phyloP scores from a whole-genome alignment of 2,329 filamentous ascomycete species.

The Exutisphaerella laricina region DNA sequence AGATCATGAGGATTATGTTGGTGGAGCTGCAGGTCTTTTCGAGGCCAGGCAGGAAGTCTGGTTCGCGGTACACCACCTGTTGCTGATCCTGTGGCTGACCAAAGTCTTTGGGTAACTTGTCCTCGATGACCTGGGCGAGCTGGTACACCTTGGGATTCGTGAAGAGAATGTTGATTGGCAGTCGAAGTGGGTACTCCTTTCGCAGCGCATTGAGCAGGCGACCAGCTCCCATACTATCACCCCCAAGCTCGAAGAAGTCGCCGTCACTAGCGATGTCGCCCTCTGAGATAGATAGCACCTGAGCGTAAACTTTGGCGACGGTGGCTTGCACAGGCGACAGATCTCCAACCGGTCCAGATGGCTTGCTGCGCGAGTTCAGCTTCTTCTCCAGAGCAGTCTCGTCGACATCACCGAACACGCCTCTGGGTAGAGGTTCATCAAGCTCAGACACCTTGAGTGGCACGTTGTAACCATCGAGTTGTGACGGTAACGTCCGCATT shows the following conservation, averaged over 20 bases:
- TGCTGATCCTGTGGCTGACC: conserved; percentile 8
- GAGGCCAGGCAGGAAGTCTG: conserved; percentile 33
- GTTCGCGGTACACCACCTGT: conserved; percentile 9
- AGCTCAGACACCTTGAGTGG: conserved; percentile 27
- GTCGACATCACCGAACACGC: conserved; percentile 24
- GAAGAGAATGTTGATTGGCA: conserved; percentile 51
- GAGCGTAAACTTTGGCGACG: conserved; percentile 44
- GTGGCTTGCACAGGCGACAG: conserved; percentile 33
- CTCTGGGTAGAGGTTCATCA: conserved; percentile 25
- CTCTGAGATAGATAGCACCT: conserved; percentile 39
- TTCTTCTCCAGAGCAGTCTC: conserved; percentile 10
- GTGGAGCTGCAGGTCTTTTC: conserved; percentile 46
- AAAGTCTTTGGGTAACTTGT: conserved; percentile 14
- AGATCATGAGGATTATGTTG: conserved; percentile 43
- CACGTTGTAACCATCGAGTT: conserved; percentile 27
- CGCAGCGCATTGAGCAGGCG: conserved; percentile 48
- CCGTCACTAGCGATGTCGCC: conserved; percentile 39
- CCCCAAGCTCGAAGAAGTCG: conserved; percentile 51
- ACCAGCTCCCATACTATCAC: conserved; percentile 52
- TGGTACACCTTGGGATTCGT: conserved; percentile 43
- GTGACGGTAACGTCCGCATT: conserved; percentile 1
- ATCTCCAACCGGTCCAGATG: conserved; percentile 6
- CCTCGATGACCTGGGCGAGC: conserved; percentile 38
- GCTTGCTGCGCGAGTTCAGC: conserved; percentile 9
- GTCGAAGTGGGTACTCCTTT: conserved; percentile 44